phyloP scores from a whole-genome alignment of 805 yeast genomes.

The Sungouiozyma ichnusensis region DNA sequence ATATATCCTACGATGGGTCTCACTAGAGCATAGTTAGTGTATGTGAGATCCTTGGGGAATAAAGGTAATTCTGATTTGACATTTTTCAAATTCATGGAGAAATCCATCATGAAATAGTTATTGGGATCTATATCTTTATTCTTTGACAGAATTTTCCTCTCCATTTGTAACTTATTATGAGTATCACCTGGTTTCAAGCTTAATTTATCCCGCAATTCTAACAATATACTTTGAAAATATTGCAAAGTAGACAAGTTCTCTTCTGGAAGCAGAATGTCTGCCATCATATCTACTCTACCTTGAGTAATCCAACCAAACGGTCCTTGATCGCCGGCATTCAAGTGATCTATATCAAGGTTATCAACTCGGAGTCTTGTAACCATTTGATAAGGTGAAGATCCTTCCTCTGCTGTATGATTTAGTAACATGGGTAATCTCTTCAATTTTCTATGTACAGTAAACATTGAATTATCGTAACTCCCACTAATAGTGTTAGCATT shows the following conservation, averaged over 20 bases:
- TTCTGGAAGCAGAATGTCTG: slow-evolving; percentile 75
- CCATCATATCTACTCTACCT: slow-evolving; percentile 89
- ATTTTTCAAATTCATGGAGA: slow-evolving; percentile 69
- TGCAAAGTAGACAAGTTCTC: slow-evolving; percentile 36
- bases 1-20: slow-evolving; percentile 94
- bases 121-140: slow-evolving; percentile 22
- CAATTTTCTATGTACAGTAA: slow-evolving; percentile 64
- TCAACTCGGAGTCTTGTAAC: slow-evolving; percentile 69
- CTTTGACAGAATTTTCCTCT: slow-evolving; percentile 6
- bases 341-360: slow-evolving; percentile 74
- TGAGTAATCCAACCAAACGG: slow-evolving; percentile 95
- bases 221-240: slow-evolving; percentile 1
- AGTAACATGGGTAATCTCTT: background rate
- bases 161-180: slow-evolving; percentile 4
- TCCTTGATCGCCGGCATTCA: slow-evolving; percentile 83
- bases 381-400: slow-evolving; percentile 8
- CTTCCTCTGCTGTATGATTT: background rate
- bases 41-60: slow-evolving; percentile 78
- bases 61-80: slow-evolving; percentile 85
- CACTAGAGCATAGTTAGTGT: slow-evolving; percentile 81
- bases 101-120: slow-evolving; percentile 64
- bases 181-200: background rate
- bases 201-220: background rate
- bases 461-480: slow-evolving; percentile 82
- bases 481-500: slow-evolving; percentile 84